Evolutionary conservation across 148 eudicot species (phyloP), one percentile per base, ranked within the genome.

Genomic region (Vaccinium corymbosum): DNA sequence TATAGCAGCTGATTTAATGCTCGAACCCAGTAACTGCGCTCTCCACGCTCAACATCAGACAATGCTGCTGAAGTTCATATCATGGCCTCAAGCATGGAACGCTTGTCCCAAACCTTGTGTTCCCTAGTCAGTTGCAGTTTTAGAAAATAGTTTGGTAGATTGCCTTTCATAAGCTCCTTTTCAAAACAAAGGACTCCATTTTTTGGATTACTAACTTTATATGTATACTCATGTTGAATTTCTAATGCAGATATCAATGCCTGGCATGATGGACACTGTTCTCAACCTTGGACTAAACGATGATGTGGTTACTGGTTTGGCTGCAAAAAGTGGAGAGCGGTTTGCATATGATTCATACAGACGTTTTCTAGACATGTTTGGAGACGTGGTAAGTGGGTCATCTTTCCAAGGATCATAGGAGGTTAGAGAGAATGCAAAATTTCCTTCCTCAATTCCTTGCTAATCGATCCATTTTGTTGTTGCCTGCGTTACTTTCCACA

Each of bases 211-310:
- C 6, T 0, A 42, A 42, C 6, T 42, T 42, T 4, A 42, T 42
- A 42, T 42, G 46, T 42, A 42, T 3, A 42, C 46, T 42, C 46
- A 42, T 42, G 46, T 42, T 42, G 46, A 42, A 42, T 42, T 42
- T 42, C 46, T 42, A 85, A 56, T 73, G 20, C 90, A 97, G 99
- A 90, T 95, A 76, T 97, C 99, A 0, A 97, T 97, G 99, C 99
- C 98, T 66, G 99, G 99, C 15, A 97, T 97, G 99, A 97, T 97
- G 99, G 99, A 97, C 90, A 97, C 99, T 16, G 98, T 97, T 62
- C 94, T 97, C 66, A 97, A 97, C 86, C 99, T 97, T 48, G 99
- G 99, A 83, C 98, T 97, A 38, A 97, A 97, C 84, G 99, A 97
- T 80, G 93, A 90, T 14, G 98, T 97, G 56, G 98, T 90, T 56